Conservation (phyloP, 2,329 filamentous ascomycete genomes). For the Neofusicoccum ribis region DNA sequence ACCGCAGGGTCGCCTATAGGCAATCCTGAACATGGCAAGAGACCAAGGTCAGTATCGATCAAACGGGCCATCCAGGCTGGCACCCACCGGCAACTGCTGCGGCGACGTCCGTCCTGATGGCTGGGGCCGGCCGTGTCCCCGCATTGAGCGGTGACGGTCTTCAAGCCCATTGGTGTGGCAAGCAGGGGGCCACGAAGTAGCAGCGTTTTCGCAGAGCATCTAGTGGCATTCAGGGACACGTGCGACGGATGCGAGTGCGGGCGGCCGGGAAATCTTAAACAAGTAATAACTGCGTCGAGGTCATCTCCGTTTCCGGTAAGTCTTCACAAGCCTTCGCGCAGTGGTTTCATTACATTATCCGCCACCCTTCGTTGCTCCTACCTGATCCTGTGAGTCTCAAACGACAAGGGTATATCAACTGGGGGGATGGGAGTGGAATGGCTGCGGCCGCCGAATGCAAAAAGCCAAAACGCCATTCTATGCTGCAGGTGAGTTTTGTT, state of each 20-base stretch:
- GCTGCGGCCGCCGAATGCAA: slow-evolving; percentile 1
- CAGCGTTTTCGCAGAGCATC: background rate
- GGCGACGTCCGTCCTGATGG: background rate
- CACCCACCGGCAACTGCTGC: too few species aligned
- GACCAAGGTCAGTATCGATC: background rate
- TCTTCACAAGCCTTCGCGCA: background rate
- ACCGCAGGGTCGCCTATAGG: background rate
- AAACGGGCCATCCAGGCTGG: too few species aligned
- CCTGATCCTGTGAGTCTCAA: background rate
- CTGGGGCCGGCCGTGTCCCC: background rate
- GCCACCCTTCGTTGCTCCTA: background rate
- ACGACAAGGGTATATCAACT: slow-evolving; percentile 11
- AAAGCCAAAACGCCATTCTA: slow-evolving; percentile 10
- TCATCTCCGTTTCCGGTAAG: background rate
- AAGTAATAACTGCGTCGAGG: background rate
- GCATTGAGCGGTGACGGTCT: background rate
- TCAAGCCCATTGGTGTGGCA: background rate
- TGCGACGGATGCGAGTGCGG: background rate
- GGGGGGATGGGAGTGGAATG: background rate
- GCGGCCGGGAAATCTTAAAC: background rate
- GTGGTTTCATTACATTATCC: slow-evolving; percentile 7
- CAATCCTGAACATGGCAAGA: background rate
- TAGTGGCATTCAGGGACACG: background rate
- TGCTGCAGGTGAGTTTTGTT: slow-evolving; percentile 10
- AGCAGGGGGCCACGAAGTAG: background rate